Evolutionary conservation across 2,329 filamentous ascomycete genomes (phyloP).

Genomic region (Grosmannia serpens): DNA sequence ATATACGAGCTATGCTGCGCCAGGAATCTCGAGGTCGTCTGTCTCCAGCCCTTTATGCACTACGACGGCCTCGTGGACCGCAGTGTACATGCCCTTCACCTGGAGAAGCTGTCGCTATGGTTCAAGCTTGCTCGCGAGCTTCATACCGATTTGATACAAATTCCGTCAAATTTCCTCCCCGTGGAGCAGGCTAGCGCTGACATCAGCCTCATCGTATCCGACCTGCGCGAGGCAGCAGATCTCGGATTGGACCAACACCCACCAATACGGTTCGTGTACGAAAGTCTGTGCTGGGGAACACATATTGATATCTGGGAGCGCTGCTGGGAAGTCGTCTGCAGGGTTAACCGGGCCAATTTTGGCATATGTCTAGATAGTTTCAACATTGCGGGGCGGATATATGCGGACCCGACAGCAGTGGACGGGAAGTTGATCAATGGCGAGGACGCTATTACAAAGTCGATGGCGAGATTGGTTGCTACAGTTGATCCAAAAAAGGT

Average conservation of each 20-base stretch:
- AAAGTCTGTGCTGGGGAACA: conserved; percentile 49
- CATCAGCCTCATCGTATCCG: conserved; percentile 36
- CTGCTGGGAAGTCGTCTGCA: conserved; percentile 41
- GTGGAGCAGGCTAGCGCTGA: conserved; percentile 18
- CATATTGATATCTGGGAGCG: conserved; percentile 47
- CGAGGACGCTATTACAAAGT: conserved; percentile 31
- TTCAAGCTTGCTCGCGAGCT: conserved; percentile 44
- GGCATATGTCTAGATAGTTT: conserved; percentile 54
- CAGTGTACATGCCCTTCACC: conserved; percentile 33
- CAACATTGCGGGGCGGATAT: conserved; percentile 48
- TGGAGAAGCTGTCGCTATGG: conserved; percentile 47
- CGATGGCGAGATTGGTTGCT: conserved; percentile 31
- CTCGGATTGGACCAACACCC: conserved; percentile 35
- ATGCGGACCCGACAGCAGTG: conserved; percentile 38
- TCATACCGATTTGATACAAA: conserved; percentile 46
- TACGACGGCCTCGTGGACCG: conserved; percentile 50
- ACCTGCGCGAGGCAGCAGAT: conserved; percentile 44
- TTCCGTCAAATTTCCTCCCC: conserved; percentile 46
- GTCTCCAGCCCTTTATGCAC: conserved; percentile 51
- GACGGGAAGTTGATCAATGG: conserved; percentile 30
- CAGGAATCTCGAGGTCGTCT: conserved; percentile 34
- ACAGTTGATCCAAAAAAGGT: conserved; percentile 41
- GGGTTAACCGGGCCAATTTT: conserved; percentile 45
- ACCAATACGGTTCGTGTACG: conserved; percentile 45
- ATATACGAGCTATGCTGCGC: conserved; percentile 33